Base-by-base conservation (phyloP, 352 stramenopile genomes). In the Blastocystis sp. region DNA sequence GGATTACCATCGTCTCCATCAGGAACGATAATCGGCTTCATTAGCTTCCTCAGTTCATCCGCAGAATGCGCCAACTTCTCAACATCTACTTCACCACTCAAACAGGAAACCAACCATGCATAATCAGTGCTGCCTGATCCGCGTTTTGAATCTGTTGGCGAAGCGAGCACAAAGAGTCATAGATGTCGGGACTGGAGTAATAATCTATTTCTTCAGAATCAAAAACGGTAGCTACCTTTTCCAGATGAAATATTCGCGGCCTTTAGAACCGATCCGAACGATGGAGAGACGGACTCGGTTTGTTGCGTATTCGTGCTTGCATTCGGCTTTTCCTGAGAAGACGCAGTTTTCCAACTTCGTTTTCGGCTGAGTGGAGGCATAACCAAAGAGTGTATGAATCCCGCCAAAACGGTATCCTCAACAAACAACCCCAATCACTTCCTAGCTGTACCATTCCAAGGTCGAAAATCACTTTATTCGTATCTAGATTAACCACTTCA, bases 141-240 rank as follows among this genome's bases (percentile, higher is more conserved):
- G 27, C 48, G 14, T 34, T 44, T 21, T 81, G 42, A n/a, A 81
- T 64, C 11, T 49, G 69, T 2, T 59, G 36, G 36, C 69, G 69
- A 32, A 81, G 53, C 24, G 48, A 63, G 53, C 69, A 81, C n/a
- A 81, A 24, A 64, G 69, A 81, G 24, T 81, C 44, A 64, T 63
- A 81, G 11, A 81, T 14, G 42, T 64, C 42, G 4, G 69, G 69
- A 64, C 69, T 64, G 14, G 48, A 34, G 51, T 65, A 81, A 27
- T 14, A n/a, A 21, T 64, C 69, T 81, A 81, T 14, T 49, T 6
- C 61, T 49, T 40, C 16, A 2, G 36, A 21, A 27, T 24, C 24
- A 53, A 14, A 9, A 34, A 21, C 44, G n/a, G 0, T 32, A 53
- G 34, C 16, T 46, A 64, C 69, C 69, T 46, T 46, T 64, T 9